These are phyloP conservation scores for Boechera retrofracta DNA, from an alignment of 345 rosid species.

Conservation along the genomic window DNA sequence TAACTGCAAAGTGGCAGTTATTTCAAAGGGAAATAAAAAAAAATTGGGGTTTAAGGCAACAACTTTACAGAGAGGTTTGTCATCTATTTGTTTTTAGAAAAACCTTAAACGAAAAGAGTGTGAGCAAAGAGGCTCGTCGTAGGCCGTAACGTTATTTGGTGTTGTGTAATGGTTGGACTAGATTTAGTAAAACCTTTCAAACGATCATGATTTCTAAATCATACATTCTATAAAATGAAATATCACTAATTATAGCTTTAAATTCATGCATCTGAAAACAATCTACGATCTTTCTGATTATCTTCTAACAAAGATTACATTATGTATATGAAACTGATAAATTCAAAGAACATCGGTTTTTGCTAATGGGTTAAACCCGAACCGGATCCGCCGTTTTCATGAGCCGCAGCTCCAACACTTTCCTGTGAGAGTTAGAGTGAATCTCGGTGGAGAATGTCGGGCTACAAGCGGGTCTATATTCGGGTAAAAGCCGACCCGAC, in stretches of 20 bases:
- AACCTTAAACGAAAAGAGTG: too few relatives aligned
- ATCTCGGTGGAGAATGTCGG: slow-evolving; percentile 77
- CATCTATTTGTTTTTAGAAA: too few relatives aligned
- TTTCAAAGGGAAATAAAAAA: too few relatives aligned
- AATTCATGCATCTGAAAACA: not conserved
- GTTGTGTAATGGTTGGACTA: not conserved
- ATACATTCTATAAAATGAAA: not conserved
- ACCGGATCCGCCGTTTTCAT: slow-evolving; percentile 52
- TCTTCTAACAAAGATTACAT: slow-evolving; percentile 3
- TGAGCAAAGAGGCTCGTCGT: too few relatives aligned
- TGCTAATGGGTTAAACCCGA: slow-evolving; percentile 32
- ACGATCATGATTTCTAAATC: not conserved
- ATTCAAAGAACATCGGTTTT: slow-evolving; percentile 26
- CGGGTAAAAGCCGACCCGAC: slow-evolving; percentile 89
- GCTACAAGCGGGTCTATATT: slow-evolving; percentile 92
- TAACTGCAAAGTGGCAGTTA: too few relatives aligned
- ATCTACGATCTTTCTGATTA: not conserved
- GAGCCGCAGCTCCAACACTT: slow-evolving; percentile 83
- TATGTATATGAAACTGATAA: slow-evolving; percentile 37
- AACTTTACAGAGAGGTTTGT: too few relatives aligned
- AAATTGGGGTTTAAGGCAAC: too few relatives aligned
- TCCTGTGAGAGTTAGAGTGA: slow-evolving; percentile 91
- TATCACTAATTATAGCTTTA: not conserved
- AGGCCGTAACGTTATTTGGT: not conserved
- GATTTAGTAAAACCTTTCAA: not conserved